Base-by-base conservation (phyloP, 2,329 filamentous ascomycete species). In the Diaporthe batatas region DNA sequence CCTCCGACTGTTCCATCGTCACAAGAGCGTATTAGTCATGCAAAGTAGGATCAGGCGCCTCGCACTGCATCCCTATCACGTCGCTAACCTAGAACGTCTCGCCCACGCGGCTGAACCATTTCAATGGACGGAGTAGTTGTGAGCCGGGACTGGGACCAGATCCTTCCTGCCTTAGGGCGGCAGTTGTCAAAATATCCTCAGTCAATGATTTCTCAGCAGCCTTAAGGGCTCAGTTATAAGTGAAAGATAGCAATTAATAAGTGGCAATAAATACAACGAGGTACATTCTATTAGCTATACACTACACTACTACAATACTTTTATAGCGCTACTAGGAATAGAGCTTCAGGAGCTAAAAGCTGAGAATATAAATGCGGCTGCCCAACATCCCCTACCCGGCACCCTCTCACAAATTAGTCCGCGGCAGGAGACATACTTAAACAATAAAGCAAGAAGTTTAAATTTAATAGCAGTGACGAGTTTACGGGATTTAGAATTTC, bases 331-430 rank as follows among this genome's bases (percentile, higher is more conserved):
- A 44, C 29, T 47, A 23, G 58, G 36, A 21, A 44, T 62, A 23
- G 58, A 12, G 12, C 34, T 62, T 36, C 58, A 32, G 21, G 58
- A 47, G 58, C 58, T 62, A n/a, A 51, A 51, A 51, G 47, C 47
- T 51, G 39, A 47, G 44, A 10, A 14, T 11, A 1, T 44, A 16
- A 59, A 29, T 44, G 57, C 57, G 57, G 57, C 57, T 59, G 57
- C 36, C 36, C 6, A 21, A 12, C n/a, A 59, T 59, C 57, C 42
- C 36, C 1, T 11, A 36, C 34, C 34, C 23, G 10, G 23, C 57
- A 44, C 14, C n/a, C 23, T 25, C 25, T 44, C 34, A 59, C n/a
- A 4, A 42, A n/a, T n/a, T 12, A 25, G 3, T n/a, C 14, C 14
- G 4, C 23, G 39, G 36, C 23, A 32, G 23, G n/a, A 29, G 14